Conservation (phyloP, 75 land plant genomes). For the Selaginella moellendorffii region DNA sequence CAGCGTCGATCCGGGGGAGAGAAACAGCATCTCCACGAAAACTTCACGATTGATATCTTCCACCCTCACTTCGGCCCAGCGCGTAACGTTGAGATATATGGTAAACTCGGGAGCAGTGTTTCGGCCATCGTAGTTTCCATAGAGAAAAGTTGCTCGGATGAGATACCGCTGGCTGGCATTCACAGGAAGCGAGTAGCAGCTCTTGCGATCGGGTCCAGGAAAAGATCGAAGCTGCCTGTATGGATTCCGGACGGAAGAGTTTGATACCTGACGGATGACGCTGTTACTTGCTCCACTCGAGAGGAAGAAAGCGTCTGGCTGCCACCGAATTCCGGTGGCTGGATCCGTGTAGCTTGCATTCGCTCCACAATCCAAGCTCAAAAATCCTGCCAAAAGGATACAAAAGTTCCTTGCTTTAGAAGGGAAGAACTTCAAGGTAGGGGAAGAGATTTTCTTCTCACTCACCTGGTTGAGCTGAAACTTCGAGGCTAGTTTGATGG, state of each 20-base stretch:
- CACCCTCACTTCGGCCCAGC: conserved; percentile 40
- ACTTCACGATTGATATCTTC: conserved; percentile 30
- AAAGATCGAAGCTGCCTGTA: conserved; percentile 17
- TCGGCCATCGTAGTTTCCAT: conserved; percentile 31
- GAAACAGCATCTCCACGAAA: conserved; percentile 32
- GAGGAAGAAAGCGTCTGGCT: conserved; percentile 37
- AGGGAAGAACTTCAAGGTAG: no score
- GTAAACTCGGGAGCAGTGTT: conserved; percentile 31
- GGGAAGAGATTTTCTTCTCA: no score
- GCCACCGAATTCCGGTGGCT: neutral
- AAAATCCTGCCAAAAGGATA: no score
- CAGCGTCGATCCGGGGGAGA: conserved; percentile 35
- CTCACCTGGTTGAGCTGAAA: no score
- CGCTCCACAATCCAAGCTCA: conserved; percentile 78
- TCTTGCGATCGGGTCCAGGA: conserved; percentile 25
- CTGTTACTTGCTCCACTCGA: conserved; percentile 18
- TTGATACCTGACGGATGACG: neutral
- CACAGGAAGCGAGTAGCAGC: conserved; percentile 33
- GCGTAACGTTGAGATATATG: conserved; percentile 38
- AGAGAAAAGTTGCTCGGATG: conserved; percentile 52
- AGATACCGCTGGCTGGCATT: conserved; percentile 42
- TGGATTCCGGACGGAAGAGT: neutral
- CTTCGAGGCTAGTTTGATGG: no score
- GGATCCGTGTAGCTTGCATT: conserved; percentile 35
- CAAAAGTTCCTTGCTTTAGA: no score